Base-by-base conservation (phyloP, 139 green algal genomes). In the Edaphochlamys debaryana region DNA sequence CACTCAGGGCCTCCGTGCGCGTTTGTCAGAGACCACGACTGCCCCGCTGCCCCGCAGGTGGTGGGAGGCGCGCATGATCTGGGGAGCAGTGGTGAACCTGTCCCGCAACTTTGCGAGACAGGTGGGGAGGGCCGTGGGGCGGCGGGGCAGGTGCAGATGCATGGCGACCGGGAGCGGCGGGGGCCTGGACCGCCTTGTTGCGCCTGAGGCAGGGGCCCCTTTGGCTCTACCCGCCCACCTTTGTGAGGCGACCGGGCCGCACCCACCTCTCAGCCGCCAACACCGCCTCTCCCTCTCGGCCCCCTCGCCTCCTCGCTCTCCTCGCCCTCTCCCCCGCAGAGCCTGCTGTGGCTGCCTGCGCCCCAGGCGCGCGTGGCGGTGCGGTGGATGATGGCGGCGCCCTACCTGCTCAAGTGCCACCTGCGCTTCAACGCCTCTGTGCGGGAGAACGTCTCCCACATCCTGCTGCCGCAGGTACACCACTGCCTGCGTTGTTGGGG, bases 331-430 rank as follows among this genome's bases (percentile, higher is more conserved):
- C 66, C 19, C 37, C 7, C 15, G 20, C 77, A 83, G 77, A 56
- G 37, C 34, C 17, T 83, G 77, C 36, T 83, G 77, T 83, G 77
- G 77, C 63, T 83, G 32, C 77, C 77, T 1, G 1, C 77, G 22
- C 13, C 15, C 32, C 15, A 74, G 42, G 42, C 64, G 11, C 63
- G 64, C 5, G 77, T 83, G 63, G 77, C 77, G 15, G 77, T 83
- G 32, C 77, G 77, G 3, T 83, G 77, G 77, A 83, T 83, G 77
- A 83, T 83, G 63, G 77, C 77, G 7, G 77, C 77, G 38, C 77
- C 77, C 32, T 83, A 50, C 77, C 64, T 83, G 32, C 77, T 83
- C 77, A 83, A 83, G 63, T 83, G 77, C 63, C 77, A 83, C 77
- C 77, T 83, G 63, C 45, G 77, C 22, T 73, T 75, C 62, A 83